Conservation (phyloP, 208 protist genomes). For the Leishmania turanica region DNA sequence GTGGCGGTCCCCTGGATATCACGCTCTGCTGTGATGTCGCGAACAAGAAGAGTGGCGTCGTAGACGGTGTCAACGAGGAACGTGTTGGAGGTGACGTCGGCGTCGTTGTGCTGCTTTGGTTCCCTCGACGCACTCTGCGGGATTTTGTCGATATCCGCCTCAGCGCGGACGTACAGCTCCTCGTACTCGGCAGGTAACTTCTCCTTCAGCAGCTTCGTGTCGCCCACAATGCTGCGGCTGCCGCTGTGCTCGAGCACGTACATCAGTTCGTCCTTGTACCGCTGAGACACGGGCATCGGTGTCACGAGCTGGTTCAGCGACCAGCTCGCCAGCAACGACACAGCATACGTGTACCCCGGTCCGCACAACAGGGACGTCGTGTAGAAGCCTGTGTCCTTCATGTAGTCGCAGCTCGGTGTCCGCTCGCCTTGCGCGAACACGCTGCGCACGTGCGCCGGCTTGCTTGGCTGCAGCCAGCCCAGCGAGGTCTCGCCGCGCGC, state of each 20-base stretch:
- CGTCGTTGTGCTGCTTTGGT: background rate
- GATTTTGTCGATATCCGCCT: conserved; percentile 28
- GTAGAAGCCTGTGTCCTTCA: conserved; percentile 75
- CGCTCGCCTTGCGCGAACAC: conserved; percentile 64
- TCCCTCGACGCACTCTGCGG: background rate
- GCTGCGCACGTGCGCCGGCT: conserved; percentile 56
- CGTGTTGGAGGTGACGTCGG: conserved; percentile 18
- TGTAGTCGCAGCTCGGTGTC: conserved; percentile 63
- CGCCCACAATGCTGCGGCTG: conserved; percentile 54
- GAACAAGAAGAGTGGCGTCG: conserved; percentile 15
- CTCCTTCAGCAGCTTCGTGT: conserved; percentile 49
- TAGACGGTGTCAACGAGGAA: conserved; percentile 53
- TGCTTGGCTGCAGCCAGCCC: conserved; percentile 69
- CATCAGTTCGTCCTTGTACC: conserved; percentile 75
- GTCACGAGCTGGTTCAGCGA: conserved; percentile 76
- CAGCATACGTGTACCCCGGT: conserved; percentile 74
- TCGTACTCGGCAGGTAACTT: conserved; percentile 69
- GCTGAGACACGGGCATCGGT: conserved; percentile 74
- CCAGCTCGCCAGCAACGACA: conserved; percentile 78
- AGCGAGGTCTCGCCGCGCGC: conserved; percentile 41
- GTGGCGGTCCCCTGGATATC: background rate
- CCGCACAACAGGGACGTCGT: conserved; percentile 58
- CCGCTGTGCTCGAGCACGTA: conserved; percentile 86
- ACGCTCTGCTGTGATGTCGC: background rate
- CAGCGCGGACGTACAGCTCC: conserved; percentile 34